These are phyloP conservation scores for Pseudogymnoascus pannorum DNA, from an alignment of 2,329 filamentous ascomycete genomes.

Conservation along the genomic window DNA sequence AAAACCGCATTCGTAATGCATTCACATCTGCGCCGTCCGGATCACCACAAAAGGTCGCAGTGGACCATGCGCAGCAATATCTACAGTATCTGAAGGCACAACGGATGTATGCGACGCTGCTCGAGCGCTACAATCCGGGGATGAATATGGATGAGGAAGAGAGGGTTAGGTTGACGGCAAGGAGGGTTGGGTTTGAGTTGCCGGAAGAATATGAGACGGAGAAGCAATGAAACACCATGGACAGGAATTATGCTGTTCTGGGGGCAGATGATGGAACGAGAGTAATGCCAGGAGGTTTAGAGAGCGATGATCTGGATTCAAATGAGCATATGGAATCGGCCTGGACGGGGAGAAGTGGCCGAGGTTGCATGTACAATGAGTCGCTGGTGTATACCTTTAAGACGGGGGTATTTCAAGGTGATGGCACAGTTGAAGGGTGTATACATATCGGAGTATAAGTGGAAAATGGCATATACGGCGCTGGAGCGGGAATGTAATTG, in stretches of 20 bases:
- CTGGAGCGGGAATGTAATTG: background rate
- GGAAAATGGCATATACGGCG: slow-evolving; percentile 2
- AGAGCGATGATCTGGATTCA: background rate
- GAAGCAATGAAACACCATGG: slow-evolving; percentile 10
- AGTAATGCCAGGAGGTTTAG: background rate
- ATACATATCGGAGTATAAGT: slow-evolving; percentile 1
- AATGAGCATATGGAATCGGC: background rate
- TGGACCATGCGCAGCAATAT: slow-evolving; percentile 64
- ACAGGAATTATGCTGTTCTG: background rate
- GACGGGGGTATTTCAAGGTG: background rate
- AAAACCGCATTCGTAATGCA: slow-evolving; percentile 56
- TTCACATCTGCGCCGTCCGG: slow-evolving; percentile 23
- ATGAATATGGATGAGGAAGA: slow-evolving; percentile 84
- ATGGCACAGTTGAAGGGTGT: background rate
- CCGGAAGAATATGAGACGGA: slow-evolving; percentile 50
- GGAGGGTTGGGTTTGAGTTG: slow-evolving; percentile 84
- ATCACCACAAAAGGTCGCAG: slow-evolving; percentile 11
- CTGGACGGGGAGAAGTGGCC: background rate
- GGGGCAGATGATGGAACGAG: background rate
- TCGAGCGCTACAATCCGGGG: slow-evolving; percentile 91
- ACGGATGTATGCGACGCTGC: slow-evolving; percentile 67
- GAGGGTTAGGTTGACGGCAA: slow-evolving; percentile 71
- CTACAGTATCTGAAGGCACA: slow-evolving; percentile 79
- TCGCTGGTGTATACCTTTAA: background rate
- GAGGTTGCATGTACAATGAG: background rate